Percentiles rank a stretch among this genome's conserved stretches.
phyloP scores from a whole-genome alignment of 2,329 filamentous ascomycete species.

The Scytalidium sp. region DNA sequence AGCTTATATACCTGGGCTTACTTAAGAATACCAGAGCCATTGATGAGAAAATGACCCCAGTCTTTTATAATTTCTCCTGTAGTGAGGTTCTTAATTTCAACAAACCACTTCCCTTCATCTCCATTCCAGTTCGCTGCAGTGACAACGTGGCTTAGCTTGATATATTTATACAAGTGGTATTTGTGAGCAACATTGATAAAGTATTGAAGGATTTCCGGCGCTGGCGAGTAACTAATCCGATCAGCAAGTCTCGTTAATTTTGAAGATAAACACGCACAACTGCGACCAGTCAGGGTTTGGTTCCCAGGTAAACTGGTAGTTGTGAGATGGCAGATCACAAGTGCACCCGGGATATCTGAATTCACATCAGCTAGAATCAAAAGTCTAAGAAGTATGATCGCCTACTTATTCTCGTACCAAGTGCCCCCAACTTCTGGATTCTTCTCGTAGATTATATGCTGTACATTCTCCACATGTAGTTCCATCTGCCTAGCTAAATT shows the following conservation, averaged over 20 bases:
- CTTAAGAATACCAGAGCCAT: slow-evolving; percentile 27
- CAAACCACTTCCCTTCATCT: slow-evolving; percentile 42
- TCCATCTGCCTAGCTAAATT: background rate
- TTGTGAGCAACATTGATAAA: slow-evolving; percentile 48
- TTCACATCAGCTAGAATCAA: background rate
- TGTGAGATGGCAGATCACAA: slow-evolving; percentile 43
- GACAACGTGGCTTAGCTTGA: slow-evolving; percentile 52
- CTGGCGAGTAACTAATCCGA: slow-evolving; percentile 31
- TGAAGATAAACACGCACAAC: slow-evolving; percentile 45
- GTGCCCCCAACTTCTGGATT: slow-evolving; percentile 48
- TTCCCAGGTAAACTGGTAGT: slow-evolving; percentile 57
- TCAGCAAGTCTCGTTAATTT: slow-evolving; percentile 39
- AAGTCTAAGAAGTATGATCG: background rate
- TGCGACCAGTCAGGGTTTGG: slow-evolving; percentile 56
- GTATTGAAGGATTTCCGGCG: slow-evolving; percentile 55
- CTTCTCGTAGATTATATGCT: slow-evolving; percentile 45
- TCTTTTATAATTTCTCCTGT: slow-evolving; percentile 1
- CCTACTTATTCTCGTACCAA: slow-evolving; percentile 43
- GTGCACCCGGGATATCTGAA: slow-evolving; percentile 50
- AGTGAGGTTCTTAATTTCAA: slow-evolving; percentile 30
- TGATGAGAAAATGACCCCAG: background rate
- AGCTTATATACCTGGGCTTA: background rate
- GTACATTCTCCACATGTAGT: slow-evolving; percentile 18
- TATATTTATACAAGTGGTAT: slow-evolving; percentile 49
- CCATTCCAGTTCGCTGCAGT: slow-evolving; percentile 51